Evolutionary conservation across 2,329 filamentous ascomycete genomes (phyloP).

Genomic region (Zopfia rhizophila): DNA sequence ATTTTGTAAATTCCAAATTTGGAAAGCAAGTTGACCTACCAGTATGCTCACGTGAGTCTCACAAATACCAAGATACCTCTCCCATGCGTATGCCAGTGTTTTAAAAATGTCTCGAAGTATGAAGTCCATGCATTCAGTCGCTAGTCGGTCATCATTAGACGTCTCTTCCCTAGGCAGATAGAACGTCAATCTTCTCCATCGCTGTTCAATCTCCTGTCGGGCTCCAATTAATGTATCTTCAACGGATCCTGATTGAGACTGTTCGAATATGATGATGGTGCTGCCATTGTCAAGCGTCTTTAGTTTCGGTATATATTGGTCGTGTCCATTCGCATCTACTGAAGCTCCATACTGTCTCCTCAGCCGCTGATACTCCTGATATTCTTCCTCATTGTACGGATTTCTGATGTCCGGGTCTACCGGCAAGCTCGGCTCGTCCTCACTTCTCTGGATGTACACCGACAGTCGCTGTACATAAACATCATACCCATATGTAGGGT

Average conservation of each 20-base stretch:
- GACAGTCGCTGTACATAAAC: slow-evolving; percentile 62
- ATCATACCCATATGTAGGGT: slow-evolving; percentile 59
- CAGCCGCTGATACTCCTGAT: slow-evolving; percentile 43
- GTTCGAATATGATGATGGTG: slow-evolving; percentile 65
- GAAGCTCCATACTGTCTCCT: slow-evolving; percentile 40
- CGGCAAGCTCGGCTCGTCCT: slow-evolving; percentile 51
- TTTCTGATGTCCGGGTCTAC: slow-evolving; percentile 56
- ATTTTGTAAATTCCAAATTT: neutral
- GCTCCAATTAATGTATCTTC: slow-evolving; percentile 63
- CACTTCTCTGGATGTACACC: slow-evolving; percentile 62
- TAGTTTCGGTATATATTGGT: slow-evolving; percentile 54
- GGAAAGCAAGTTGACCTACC: slow-evolving; percentile 26
- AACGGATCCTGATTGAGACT: slow-evolving; percentile 58
- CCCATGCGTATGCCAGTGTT: slow-evolving; percentile 57
- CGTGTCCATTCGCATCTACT: slow-evolving; percentile 40
- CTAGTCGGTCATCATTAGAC: slow-evolving; percentile 55
- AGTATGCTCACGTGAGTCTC: slow-evolving; percentile 62
- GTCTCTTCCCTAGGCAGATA: slow-evolving; percentile 58
- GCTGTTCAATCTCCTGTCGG: slow-evolving; percentile 61
- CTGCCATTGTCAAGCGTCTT: slow-evolving; percentile 59
- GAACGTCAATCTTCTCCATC: slow-evolving; percentile 64
- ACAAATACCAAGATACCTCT: slow-evolving; percentile 56
- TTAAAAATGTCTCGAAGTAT: slow-evolving; percentile 63
- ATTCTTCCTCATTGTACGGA: slow-evolving; percentile 55
- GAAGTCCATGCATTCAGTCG: slow-evolving; percentile 61